Evolutionary conservation across 1,284 basidiomycete species (phyloP).

Genomic region (Irpex sp.): DNA sequence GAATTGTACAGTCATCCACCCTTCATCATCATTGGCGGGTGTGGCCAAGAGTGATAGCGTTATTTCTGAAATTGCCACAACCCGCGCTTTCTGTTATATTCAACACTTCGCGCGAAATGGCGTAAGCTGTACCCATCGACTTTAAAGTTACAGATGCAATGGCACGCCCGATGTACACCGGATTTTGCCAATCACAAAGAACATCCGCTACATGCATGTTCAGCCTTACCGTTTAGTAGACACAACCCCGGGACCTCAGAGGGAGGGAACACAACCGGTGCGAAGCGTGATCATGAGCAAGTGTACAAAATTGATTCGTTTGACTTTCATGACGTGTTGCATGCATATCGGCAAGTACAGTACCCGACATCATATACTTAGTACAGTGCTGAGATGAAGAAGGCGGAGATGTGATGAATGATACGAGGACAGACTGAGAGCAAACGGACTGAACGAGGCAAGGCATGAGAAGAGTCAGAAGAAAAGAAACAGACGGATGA

Average conservation of each 20-base stretch:
- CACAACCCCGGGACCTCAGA: too few species aligned
- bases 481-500: conserved; percentile 4
- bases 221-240: too few species aligned
- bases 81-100: too few species aligned
- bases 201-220: too few species aligned
- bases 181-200: too few species aligned
- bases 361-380: conserved; percentile 6
- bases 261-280: too few species aligned
- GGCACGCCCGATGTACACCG: too few species aligned
- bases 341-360: conserved; percentile 6
- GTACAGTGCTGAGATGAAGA: conserved; percentile 10
- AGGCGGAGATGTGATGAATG: conserved; percentile 25
- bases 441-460: conserved; percentile 6
- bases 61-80: too few species aligned
- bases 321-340: not conserved
- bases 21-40: not conserved
- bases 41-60: too few species aligned
- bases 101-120: too few species aligned
- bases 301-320: not conserved
- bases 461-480: conserved; percentile 5
- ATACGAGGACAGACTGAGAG: conserved; percentile 15
- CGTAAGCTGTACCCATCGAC: too few species aligned
- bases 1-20: not conserved
- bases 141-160: too few species aligned
- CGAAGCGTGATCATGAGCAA: not conserved